A percentile compares a stretch with the other conserved stretches of the same genome.
phyloP scores from a whole-genome alignment of 306 rosid species.

The Sophora flavescens region DNA sequence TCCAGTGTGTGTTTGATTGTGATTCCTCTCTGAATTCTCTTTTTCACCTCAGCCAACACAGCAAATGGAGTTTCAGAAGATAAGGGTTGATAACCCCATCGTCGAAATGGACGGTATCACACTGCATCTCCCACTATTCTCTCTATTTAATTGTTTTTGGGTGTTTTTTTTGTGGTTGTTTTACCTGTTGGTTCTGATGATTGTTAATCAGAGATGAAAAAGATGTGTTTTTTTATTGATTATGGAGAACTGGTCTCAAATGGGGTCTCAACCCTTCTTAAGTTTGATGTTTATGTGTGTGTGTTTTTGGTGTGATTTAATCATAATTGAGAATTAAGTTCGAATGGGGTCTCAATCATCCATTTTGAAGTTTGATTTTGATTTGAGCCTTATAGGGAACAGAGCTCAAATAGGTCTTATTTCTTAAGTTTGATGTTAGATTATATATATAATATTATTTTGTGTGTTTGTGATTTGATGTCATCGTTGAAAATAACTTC shows the following conservation, averaged over 20 bases:
- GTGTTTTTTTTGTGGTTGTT: not conserved
- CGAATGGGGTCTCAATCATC: constrained; percentile 10
- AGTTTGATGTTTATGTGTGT: not conserved
- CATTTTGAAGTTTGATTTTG: constrained; percentile 16
- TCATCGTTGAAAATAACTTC: constrained; percentile 24
- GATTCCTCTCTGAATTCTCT: constrained; percentile 2
- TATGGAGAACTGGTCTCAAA: constrained; percentile 13
- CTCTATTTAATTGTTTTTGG: not conserved
- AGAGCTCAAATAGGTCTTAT: constrained; percentile 13
- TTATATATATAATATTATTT: not conserved
- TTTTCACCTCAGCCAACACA: constrained; percentile 10
- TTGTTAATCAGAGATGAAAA: constrained; percentile 17
- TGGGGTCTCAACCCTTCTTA: constrained; percentile 8
- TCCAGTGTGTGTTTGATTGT: not conserved
- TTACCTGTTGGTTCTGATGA: not conserved
- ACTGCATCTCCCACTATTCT: not conserved
- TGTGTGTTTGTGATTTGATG: not conserved
- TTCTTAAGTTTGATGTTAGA: constrained; percentile 1
- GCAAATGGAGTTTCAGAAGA: constrained; percentile 79
- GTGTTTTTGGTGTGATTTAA: not conserved
- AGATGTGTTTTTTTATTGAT: constrained; percentile 19
- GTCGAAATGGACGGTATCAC: constrained; percentile 95
- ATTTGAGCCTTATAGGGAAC: not conserved
- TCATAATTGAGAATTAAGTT: constrained; percentile 34
- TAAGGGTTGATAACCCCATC: constrained; percentile 87